Base-by-base conservation (phyloP, 2,329 filamentous ascomycete genomes). In the Colletotrichum karsti region DNA sequence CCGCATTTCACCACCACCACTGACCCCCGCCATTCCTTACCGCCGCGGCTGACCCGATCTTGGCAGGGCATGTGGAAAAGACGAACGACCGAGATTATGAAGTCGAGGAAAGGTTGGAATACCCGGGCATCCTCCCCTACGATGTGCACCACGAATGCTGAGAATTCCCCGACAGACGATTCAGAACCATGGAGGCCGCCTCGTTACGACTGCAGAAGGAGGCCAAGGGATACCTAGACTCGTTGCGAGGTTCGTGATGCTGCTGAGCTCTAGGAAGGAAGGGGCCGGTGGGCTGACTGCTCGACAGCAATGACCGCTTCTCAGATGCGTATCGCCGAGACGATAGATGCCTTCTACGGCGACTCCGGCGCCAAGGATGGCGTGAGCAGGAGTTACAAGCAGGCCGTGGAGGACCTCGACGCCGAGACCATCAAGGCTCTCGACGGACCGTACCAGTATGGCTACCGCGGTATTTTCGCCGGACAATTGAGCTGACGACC, bases 61-160 rank as follows among this genome's bases (percentile, higher is more conserved):
- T 51, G 54, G 46, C 73, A 90, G 93, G 96, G 69, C 96, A 98
- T 85, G 97, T 99, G 75, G 96, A 99, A 83, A 95, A 96, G 84
- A 99, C 96, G 26, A 98, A 95, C 80, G 96, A 99, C 83, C 93
- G 97, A 73, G 96, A 98, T 80, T 99, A 98, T 81, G 96, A 98
- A 82, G 95, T 98, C 59, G 97, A 99, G 81, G 94, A 97, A 82
- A 91, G 93, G 92, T 94, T 80, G 44, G 79, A 30, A 48, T 28
- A 5, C 46, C 26, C 26, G 2, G 9, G 18, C 9, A 28, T 24
- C 15, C 28, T 35, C 22, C 8, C 24, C 9, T 9, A 20, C 7
- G 10, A n/a, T 22, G 3, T 13, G 12, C 18, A 12, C 26, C 3
- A 24, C 18, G 15, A 26, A 70, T 72, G 59, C 71, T 75, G 63